These are phyloP conservation scores for Pyrrhoderma lamaoense DNA, from an alignment of 1,284 basidiomycete species.

Conservation along the genomic window DNA sequence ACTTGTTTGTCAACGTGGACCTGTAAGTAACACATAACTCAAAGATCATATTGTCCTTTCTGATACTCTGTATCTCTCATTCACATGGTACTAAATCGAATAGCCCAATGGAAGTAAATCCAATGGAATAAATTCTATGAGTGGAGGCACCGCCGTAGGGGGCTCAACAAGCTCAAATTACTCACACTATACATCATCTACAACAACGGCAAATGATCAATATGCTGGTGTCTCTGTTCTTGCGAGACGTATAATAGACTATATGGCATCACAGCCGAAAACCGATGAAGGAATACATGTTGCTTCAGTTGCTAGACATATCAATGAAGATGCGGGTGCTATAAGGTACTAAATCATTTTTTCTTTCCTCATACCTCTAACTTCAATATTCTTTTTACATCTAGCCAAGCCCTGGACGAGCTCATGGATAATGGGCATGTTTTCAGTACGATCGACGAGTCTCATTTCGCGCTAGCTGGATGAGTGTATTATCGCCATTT, in stretches of 20 bases:
- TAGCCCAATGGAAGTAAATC: neutral
- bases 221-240: conserved; percentile 37
- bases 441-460: conserved; percentile 48
- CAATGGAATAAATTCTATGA: neutral
- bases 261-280: conserved; percentile 31
- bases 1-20: conserved; percentile 35
- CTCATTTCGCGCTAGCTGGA: conserved; percentile 25
- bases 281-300: conserved; percentile 45
- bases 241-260: conserved; percentile 43
- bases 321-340: conserved; percentile 25
- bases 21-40: conserved; percentile 24
- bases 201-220: conserved; percentile 20
- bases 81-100: neutral
- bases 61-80: neutral
- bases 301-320: conserved; percentile 32
- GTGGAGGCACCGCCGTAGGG: neutral
- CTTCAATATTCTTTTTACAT: conserved; percentile 3
- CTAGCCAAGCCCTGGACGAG: conserved; percentile 41
- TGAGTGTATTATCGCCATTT: too few relatives aligned
- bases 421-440: conserved; percentile 51
- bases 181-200: conserved; percentile 29
- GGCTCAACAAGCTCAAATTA: conserved; percentile 6
- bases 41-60: neutral
- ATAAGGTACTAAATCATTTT: conserved; percentile 33
- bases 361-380: neutral